A percentile compares a stretch with the other conserved stretches of the same genome.
These are phyloP conservation scores for Cryptococcus sp. DNA, from an alignment of 1,284 basidiomycete species.

Conservation along the genomic window DNA sequence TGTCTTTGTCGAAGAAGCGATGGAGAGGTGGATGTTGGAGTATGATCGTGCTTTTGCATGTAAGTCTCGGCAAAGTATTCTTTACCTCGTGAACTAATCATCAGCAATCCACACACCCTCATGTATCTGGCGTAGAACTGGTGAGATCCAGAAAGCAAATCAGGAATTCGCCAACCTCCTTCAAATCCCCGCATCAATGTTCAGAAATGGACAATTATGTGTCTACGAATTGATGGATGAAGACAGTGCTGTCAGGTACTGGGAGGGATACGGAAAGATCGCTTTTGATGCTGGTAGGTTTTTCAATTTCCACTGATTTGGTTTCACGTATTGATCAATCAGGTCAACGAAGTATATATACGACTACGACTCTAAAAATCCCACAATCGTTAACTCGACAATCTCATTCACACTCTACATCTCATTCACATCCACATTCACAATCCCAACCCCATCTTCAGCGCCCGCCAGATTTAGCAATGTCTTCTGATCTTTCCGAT, in stretches of 20 bases:
- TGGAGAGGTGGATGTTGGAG: slow-evolving; percentile 89
- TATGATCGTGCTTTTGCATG: slow-evolving; percentile 89
- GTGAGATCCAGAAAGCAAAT: slow-evolving; percentile 98
- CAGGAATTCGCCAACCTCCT: slow-evolving; percentile 58
- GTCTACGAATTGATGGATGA: slow-evolving; percentile 98
- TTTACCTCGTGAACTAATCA: slow-evolving; percentile 2
- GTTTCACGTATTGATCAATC: not conserved
- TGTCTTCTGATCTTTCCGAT: slow-evolving; percentile 4
- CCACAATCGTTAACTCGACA: slow-evolving; percentile 48
- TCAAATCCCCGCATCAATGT: slow-evolving; percentile 31
- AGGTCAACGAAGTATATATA: slow-evolving; percentile 67
- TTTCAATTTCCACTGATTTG: slow-evolving; percentile 51
- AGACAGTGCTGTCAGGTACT: slow-evolving; percentile 94
- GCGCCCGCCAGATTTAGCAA: not conserved
- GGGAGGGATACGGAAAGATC: slow-evolving; percentile 83
- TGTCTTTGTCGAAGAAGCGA: slow-evolving; percentile 97
- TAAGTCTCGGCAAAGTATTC: slow-evolving; percentile 15
- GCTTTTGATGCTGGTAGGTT: slow-evolving; percentile 71
- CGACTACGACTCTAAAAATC: slow-evolving; percentile 82
- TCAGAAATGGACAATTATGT: slow-evolving; percentile 68
- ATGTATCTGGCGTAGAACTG: slow-evolving; percentile 93
- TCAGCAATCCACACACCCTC: slow-evolving; percentile 89
- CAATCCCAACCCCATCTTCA: slow-evolving; percentile 2
- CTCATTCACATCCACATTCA: slow-evolving; percentile 50
- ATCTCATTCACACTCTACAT: slow-evolving; percentile 62